A percentile compares a stretch with the other conserved stretches of the same genome.
These are phyloP conservation scores for Pseudovirgaria hyperparasitica DNA, from an alignment of 2,329 filamentous ascomycete genomes.

Conservation along the genomic window DNA sequence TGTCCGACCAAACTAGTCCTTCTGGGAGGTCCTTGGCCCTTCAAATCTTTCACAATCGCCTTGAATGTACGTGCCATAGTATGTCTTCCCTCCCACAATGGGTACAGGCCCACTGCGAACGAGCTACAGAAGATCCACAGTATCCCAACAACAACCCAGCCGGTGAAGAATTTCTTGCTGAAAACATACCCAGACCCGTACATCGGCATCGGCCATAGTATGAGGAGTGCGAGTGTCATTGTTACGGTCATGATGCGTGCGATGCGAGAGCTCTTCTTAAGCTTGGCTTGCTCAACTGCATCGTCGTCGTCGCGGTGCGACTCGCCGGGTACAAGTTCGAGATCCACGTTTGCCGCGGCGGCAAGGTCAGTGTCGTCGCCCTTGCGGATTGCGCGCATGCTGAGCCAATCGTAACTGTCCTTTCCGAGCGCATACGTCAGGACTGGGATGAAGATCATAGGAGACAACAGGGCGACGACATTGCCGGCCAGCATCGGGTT, in stretches of 20 bases:
- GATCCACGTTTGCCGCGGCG: constrained; percentile 48
- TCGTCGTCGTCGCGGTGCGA: constrained; percentile 25
- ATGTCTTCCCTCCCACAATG: constrained; percentile 63
- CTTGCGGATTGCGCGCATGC: constrained; percentile 67
- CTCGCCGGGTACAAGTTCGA: constrained; percentile 50
- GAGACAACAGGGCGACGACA: constrained; percentile 67
- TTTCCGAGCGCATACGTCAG: constrained; percentile 58
- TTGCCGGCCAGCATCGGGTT: constrained; percentile 76
- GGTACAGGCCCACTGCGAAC: constrained; percentile 66
- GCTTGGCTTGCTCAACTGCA: constrained; percentile 28
- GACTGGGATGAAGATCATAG: constrained; percentile 59
- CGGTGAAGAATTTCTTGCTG: constrained; percentile 68
- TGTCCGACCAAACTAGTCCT: constrained; percentile 13
- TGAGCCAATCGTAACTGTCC: constrained; percentile 75
- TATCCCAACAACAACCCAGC: constrained; percentile 56
- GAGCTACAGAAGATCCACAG: constrained; percentile 67
- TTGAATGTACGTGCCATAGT: constrained; percentile 51
- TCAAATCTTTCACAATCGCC: constrained; percentile 49
- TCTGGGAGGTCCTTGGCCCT: constrained; percentile 20
- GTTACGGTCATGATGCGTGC: constrained; percentile 45
- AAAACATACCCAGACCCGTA: constrained; percentile 76
- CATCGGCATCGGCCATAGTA: constrained; percentile 89
- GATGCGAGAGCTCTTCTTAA: constrained; percentile 34
- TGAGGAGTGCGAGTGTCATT: constrained; percentile 57
- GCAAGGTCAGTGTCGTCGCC: constrained; percentile 67